phyloP scores from a whole-genome alignment of 805 yeast genomes.

The Kluyveromyces siamensis region DNA sequence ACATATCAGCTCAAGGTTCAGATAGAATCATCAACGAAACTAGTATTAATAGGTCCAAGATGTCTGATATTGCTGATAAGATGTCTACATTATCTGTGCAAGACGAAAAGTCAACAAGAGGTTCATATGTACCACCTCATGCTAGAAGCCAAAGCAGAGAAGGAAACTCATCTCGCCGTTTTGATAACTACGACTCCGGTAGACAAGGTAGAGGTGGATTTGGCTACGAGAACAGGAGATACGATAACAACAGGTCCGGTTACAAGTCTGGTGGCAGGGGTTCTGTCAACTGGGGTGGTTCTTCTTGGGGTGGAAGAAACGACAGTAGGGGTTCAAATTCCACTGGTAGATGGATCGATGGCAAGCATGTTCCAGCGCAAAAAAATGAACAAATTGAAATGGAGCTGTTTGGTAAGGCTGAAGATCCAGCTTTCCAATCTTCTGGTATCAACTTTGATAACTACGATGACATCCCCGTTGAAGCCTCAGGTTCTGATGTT shows the following conservation, averaged over 20 bases:
- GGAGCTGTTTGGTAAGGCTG: conserved; percentile 76
- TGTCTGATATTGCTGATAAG: conserved; percentile 52
- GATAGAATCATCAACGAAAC: background rate
- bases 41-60: conserved; percentile 22
- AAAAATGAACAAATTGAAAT: conserved; percentile 60
- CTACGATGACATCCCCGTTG: conserved; percentile 98
- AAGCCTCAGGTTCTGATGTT: conserved; percentile 89
- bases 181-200: conserved; percentile 2
- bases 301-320: conserved; percentile 30
- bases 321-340: conserved; percentile 32
- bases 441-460: conserved; percentile 98
- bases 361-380: conserved; percentile 78
- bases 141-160: conserved; percentile 27
- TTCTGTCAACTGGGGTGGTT: conserved; percentile 32
- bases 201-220: conserved; percentile 24
- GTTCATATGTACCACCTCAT: conserved; percentile 42
- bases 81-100: conserved; percentile 48
- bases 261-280: conserved; percentile 22
- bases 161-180: conserved; percentile 4
- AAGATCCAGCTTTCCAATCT: conserved; percentile 62
- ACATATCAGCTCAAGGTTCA: background rate
- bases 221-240: conserved; percentile 28
- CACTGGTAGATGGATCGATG: conserved; percentile 79
- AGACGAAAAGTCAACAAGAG: conserved; percentile 18
- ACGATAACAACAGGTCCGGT: conserved; percentile 28